Conservation (phyloP, 805 yeast genomes). For the Yamadazyma sp. region DNA sequence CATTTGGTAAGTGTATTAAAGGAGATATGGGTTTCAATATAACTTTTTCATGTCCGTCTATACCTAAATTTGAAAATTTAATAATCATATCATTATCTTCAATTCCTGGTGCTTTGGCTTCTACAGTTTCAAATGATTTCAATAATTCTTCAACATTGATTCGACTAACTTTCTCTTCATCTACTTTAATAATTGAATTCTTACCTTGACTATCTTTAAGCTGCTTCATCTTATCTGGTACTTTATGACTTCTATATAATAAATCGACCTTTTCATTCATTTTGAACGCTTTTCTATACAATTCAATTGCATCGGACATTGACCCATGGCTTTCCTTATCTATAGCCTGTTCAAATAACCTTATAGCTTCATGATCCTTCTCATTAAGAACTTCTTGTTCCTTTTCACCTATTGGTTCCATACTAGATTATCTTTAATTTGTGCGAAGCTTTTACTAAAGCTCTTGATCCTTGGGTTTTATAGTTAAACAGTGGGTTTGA, state of each 20-base stretch:
- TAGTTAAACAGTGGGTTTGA: too few relatives aligned
- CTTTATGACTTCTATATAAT: slow-evolving; percentile 56
- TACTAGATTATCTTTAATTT: too few relatives aligned
- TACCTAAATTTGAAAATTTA: slow-evolving; percentile 24
- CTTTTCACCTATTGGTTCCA: too few relatives aligned
- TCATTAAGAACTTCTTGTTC: slow-evolving; percentile 4
- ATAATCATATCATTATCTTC: slow-evolving; percentile 19
- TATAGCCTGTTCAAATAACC: slow-evolving; percentile 65
- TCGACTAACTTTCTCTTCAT: slow-evolving; percentile 33
- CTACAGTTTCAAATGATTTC: slow-evolving; percentile 29
- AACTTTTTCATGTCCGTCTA: slow-evolving; percentile 18
- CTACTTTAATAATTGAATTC: slow-evolving; percentile 27
- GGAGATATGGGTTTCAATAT: slow-evolving; percentile 32
- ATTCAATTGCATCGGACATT: slow-evolving; percentile 77
- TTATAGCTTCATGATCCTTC: slow-evolving; percentile 47
- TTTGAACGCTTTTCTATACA: slow-evolving; percentile 69
- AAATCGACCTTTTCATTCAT: slow-evolving; percentile 60
- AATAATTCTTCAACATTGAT: slow-evolving; percentile 43
- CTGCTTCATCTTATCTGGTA: slow-evolving; percentile 38
- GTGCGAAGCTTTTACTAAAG: background rate
- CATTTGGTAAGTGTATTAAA: slow-evolving; percentile 46
- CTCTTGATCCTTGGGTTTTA: too few relatives aligned
- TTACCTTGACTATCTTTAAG: slow-evolving; percentile 23
- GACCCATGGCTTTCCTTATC: slow-evolving; percentile 70
- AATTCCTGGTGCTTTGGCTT: slow-evolving; percentile 26